A percentile compares a stretch with the other conserved stretches of the same genome.
Evolutionary conservation across 108 stramenopile genomes (phyloP).

Genomic region (Nitzschia inconspicua): DNA sequence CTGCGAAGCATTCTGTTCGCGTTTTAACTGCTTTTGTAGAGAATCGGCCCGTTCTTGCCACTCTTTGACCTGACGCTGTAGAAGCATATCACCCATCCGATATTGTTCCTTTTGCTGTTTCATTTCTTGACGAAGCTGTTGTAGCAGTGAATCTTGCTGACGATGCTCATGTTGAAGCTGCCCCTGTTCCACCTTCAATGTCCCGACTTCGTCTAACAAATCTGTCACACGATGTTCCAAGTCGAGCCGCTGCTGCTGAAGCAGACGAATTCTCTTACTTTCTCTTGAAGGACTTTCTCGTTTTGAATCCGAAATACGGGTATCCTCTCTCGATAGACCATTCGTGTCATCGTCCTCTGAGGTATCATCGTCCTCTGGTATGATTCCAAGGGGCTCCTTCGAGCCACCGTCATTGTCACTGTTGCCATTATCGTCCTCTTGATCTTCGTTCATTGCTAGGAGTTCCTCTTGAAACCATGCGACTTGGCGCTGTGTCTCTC

Average conservation of each 20-base stretch:
- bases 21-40: neutral
- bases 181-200: neutral
- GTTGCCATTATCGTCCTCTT: neutral
- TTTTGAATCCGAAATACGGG: no score
- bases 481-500: constrained; percentile 2
- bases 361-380: neutral
- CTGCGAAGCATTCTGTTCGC: neutral
- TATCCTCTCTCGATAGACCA: neutral
- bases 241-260: neutral
- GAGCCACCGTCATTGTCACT: no score
- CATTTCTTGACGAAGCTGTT: neutral
- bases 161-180: neutral
- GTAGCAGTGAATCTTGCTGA: neutral
- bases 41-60: neutral
- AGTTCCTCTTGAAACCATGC: neutral
- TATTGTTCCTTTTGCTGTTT: neutral
- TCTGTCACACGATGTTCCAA: neutral
- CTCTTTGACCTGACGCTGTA: neutral
- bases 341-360: neutral
- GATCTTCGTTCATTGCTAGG: neutral
- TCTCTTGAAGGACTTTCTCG: no score
- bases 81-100: neutral
- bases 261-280: no score
- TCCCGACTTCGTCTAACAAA: neutral
- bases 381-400: no score